These are phyloP conservation scores for Chaetoceros tenuissimus DNA, from an alignment of 108 stramenopile species.

Conservation along the genomic window DNA sequence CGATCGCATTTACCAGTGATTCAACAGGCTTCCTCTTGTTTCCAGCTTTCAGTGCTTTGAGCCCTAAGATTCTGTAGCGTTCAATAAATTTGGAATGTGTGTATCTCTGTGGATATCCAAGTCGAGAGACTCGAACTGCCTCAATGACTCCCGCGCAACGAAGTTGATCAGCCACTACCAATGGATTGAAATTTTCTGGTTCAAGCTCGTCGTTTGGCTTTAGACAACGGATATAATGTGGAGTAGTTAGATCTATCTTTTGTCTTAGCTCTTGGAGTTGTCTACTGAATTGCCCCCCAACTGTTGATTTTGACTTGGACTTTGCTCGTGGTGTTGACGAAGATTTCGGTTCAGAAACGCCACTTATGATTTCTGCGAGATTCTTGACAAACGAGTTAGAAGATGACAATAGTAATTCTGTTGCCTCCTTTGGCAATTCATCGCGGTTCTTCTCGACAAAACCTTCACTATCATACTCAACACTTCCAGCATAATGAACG, in stretches of 20 bases:
- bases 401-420: constrained; percentile 31
- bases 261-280: constrained; percentile 53
- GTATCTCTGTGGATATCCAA: constrained; percentile 55
- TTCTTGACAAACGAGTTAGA: constrained; percentile 25
- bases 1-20: constrained; percentile 30
- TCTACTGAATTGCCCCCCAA: constrained; percentile 45
- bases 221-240: constrained; percentile 77
- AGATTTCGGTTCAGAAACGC: constrained; percentile 15
- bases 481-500: constrained; percentile 55
- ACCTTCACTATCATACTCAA: constrained; percentile 49
- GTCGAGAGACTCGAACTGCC: constrained; percentile 55
- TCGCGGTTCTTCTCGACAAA: constrained; percentile 77
- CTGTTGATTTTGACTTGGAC: constrained; percentile 33
- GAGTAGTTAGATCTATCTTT: constrained; percentile 42
- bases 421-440: constrained; percentile 44
- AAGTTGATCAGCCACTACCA: constrained; percentile 58
- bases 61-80: constrained; percentile 29
- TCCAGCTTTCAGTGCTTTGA: constrained; percentile 36
- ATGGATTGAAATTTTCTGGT: constrained; percentile 46
- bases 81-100: constrained; percentile 35
- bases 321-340: constrained; percentile 17
- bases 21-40: constrained; percentile 36
- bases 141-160: constrained; percentile 64
- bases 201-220: constrained; percentile 58
- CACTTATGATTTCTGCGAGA: constrained; percentile 31